A percentile compares a stretch with the other conserved stretches of the same genome.
phyloP scores from a whole-genome alignment of 768 basidiomycete genomes.

The Favolaschia claudopus region DNA sequence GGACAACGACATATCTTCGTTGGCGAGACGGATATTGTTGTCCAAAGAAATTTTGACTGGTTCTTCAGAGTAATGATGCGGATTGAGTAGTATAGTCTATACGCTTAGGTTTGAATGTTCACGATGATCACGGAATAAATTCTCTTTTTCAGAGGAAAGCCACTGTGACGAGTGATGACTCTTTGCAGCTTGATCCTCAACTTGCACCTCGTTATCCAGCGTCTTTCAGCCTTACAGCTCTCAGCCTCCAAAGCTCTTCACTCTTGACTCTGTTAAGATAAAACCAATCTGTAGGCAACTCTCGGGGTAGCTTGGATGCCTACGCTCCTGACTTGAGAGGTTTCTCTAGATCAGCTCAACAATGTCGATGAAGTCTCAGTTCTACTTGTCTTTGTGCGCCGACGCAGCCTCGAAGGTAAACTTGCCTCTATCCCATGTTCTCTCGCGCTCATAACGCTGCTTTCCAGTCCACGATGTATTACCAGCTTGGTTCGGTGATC shows the following conservation, averaged over 20 bases:
- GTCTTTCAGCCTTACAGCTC: slow-evolving; percentile 1
- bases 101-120: too few species aligned
- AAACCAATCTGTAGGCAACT: slow-evolving; percentile 39
- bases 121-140: too few species aligned
- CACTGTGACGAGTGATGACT: too few species aligned
- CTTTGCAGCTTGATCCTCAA: slow-evolving; percentile 1
- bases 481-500: slow-evolving; percentile 53
- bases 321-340: background rate
- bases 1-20: too few species aligned
- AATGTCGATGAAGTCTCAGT: slow-evolving; percentile 60
- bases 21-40: too few species aligned
- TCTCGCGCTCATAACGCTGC: background rate
- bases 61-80: too few species aligned
- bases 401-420: slow-evolving; percentile 53
- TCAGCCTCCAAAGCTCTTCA: slow-evolving; percentile 8
- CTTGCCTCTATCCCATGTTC: background rate
- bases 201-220: background rate
- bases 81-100: too few species aligned
- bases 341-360: slow-evolving; percentile 14
- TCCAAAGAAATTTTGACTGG: too few species aligned
- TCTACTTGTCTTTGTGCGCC: slow-evolving; percentile 58
- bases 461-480: slow-evolving; percentile 51
- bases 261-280: slow-evolving; percentile 12
- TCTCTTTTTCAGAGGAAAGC: too few species aligned
- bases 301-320: background rate